These are phyloP conservation scores for Lactarius sp. DNA, from an alignment of 768 basidiomycete genomes.

Conservation along the genomic window DNA sequence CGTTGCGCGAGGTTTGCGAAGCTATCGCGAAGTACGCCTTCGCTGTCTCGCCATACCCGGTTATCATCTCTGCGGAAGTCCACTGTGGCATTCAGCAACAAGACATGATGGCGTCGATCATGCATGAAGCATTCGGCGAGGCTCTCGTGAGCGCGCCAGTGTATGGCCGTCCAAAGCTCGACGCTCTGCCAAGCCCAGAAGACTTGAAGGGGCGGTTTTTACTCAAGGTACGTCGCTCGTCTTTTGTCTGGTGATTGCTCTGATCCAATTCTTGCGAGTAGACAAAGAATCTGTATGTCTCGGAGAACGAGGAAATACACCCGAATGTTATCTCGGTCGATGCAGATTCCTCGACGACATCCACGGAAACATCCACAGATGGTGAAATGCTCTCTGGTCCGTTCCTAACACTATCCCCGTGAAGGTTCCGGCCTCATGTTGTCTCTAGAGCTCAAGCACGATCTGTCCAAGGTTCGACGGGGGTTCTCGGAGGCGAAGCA, in stretches of 20 bases:
- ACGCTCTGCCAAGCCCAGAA: slow-evolving; percentile 76
- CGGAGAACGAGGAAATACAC: slow-evolving; percentile 35
- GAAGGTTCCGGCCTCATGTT: not conserved
- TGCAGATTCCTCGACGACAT: slow-evolving; percentile 41
- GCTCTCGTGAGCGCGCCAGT: slow-evolving; percentile 45
- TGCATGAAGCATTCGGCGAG: slow-evolving; percentile 58
- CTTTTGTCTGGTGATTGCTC: not conserved
- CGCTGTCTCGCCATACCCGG: slow-evolving; percentile 82
- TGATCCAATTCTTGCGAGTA: slow-evolving; percentile 28
- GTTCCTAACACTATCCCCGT: not conserved
- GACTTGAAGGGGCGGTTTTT: slow-evolving; percentile 73
- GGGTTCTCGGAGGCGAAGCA: slow-evolving; percentile 34
- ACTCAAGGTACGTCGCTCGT: slow-evolving; percentile 56
- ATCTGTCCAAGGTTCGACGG: slow-evolving; percentile 26
- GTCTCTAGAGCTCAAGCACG: slow-evolving; percentile 19
- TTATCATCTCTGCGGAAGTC: slow-evolving; percentile 91
- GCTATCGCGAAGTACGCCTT: slow-evolving; percentile 91
- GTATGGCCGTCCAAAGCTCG: slow-evolving; percentile 46
- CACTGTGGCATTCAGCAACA: slow-evolving; percentile 81
- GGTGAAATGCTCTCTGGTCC: slow-evolving; percentile 25
- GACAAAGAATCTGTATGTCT: slow-evolving; percentile 74
- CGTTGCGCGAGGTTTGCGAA: slow-evolving; percentile 72
- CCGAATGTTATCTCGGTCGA: slow-evolving; percentile 36
- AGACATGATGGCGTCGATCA: slow-evolving; percentile 68
- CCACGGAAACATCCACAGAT: slow-evolving; percentile 35